phyloP scores from a whole-genome alignment of 768 basidiomycete genomes.

The Suillus lakei region DNA sequence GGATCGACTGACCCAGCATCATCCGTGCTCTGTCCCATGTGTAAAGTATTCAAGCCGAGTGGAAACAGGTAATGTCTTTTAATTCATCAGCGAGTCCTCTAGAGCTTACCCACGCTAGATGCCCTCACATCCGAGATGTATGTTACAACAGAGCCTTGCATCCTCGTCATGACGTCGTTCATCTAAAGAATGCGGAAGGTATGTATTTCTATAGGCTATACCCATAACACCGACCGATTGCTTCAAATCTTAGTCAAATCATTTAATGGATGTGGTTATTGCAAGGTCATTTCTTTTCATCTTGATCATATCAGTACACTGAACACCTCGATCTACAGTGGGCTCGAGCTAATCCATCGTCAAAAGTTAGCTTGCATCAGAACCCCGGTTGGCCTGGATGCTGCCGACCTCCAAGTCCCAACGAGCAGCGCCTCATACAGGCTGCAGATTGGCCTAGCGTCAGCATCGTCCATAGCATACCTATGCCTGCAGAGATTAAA shows the following conservation, averaged over 20 bases:
- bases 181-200: slow-evolving; percentile 91
- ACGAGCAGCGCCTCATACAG: slow-evolving; percentile 66
- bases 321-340: slow-evolving; percentile 53
- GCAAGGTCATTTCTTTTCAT: slow-evolving; percentile 64
- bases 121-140: slow-evolving; percentile 75
- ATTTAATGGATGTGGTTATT: slow-evolving; percentile 88
- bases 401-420: slow-evolving; percentile 71
- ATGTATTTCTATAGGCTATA: slow-evolving; percentile 23
- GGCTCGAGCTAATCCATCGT: slow-evolving; percentile 63
- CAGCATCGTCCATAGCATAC: slow-evolving; percentile 71
- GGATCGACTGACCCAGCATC: slow-evolving; percentile 72
- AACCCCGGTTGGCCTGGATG: slow-evolving; percentile 90
- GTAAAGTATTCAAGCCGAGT: slow-evolving; percentile 76
- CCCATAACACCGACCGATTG: slow-evolving; percentile 22
- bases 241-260: slow-evolving; percentile 59
- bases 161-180: slow-evolving; percentile 78
- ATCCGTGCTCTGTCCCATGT: slow-evolving; percentile 80
- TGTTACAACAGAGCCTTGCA: slow-evolving; percentile 77
- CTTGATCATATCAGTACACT: slow-evolving; percentile 25
- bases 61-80: slow-evolving; percentile 50
- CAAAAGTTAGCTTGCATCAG: slow-evolving; percentile 58
- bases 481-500: slow-evolving; percentile 76
- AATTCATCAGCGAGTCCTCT: slow-evolving; percentile 12
- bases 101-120: slow-evolving; percentile 49
- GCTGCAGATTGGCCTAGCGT: slow-evolving; percentile 84